Evolutionary conservation across 2,329 filamentous ascomycete species (phyloP).

Genomic region (Hansfordia pulvinata): DNA sequence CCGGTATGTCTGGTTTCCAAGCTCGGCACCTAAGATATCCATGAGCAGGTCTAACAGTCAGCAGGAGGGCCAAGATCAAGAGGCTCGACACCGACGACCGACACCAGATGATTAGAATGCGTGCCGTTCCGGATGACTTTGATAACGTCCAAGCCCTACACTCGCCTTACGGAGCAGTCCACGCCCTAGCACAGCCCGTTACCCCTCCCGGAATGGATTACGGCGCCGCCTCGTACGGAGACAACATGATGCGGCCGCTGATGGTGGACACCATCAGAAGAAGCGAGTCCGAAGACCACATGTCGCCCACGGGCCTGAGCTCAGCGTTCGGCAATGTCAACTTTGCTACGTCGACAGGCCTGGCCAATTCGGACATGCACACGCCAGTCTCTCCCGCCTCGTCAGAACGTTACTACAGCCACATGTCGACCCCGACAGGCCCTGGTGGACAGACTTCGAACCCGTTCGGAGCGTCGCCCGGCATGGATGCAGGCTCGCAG

Average conservation of each 20-base stretch:
- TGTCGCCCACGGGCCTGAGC: constrained; percentile 53
- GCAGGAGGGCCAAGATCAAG: constrained; percentile 58
- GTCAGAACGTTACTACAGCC: constrained; percentile 36
- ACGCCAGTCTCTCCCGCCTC: constrained; percentile 43
- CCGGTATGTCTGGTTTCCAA: constrained; percentile 52
- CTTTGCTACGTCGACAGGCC: constrained; percentile 39
- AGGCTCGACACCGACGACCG: constrained; percentile 56
- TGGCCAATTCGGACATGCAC: constrained; percentile 38
- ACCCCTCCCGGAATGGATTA: constrained; percentile 35
- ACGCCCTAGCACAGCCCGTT: constrained; percentile 33
- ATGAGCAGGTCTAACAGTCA: constrained; percentile 12
- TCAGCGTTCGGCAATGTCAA: constrained; percentile 54
- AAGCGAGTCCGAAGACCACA: constrained; percentile 48
- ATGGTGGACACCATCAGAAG: constrained; percentile 56
- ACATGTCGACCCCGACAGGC: constrained; percentile 31
- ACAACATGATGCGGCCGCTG: constrained; percentile 52
- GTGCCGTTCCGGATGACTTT: constrained; percentile 56
- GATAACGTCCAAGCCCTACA: constrained; percentile 58
- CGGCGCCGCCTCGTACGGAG: constrained; percentile 33
- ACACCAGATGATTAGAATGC: constrained; percentile 59
- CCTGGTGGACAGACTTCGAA: constrained; percentile 34
- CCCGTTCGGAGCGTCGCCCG: constrained; percentile 35
- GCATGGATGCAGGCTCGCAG: constrained; percentile 29
- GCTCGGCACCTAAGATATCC: too few relatives aligned
- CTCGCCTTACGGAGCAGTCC: constrained; percentile 50